Conservation (phyloP, 345 rosid species). For the Eutrema heterophyllum region DNA sequence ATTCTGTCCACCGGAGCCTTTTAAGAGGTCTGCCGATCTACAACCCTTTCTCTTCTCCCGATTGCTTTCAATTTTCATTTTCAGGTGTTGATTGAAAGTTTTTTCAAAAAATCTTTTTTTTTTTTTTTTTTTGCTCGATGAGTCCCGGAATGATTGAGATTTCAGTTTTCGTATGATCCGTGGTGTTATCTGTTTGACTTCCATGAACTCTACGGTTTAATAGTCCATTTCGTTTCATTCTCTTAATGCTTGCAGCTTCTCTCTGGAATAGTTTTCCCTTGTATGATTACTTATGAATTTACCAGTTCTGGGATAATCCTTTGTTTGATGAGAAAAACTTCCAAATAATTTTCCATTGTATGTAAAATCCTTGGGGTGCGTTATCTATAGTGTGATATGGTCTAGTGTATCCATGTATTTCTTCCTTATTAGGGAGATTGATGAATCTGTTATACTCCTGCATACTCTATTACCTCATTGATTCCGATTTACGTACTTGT, state of each 20-base stretch:
- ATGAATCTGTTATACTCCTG: background rate
- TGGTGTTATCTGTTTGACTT: background rate
- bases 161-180: background rate
- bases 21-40: slow-evolving; percentile 43
- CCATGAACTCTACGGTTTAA: background rate
- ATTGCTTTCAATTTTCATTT: slow-evolving; percentile 5
- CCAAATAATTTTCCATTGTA: background rate
- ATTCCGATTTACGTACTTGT: background rate
- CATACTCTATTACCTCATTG: background rate
- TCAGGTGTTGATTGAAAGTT: background rate
- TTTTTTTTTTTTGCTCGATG: background rate
- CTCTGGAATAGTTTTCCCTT: background rate
- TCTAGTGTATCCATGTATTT: background rate
- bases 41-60: background rate
- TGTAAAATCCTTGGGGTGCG: background rate
- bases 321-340: background rate
- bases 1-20: slow-evolving; percentile 35
- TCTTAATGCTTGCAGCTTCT: background rate
- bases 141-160: background rate
- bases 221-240: background rate
- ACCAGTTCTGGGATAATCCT: background rate
- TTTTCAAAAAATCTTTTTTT: background rate
- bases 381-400: background rate
- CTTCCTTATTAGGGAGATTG: background rate
- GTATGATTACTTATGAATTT: background rate